These are phyloP conservation scores for Boletus albobrunnescens DNA, from an alignment of 1,284 basidiomycete species.

Conservation along the genomic window DNA sequence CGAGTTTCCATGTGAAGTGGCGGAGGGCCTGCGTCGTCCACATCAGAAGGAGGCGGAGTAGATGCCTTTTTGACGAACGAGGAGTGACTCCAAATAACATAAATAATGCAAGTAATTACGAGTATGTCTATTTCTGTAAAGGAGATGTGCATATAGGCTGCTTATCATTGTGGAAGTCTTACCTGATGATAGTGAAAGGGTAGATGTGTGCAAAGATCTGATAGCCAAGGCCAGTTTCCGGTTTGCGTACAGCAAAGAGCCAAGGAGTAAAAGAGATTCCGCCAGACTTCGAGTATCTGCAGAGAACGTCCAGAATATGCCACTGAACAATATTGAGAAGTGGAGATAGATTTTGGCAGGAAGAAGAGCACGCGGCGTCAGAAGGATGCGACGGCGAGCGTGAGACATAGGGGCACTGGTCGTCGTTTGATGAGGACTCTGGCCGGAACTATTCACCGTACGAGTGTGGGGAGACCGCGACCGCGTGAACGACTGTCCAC, in stretches of 20 bases:
- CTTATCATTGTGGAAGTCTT: conserved; percentile 10
- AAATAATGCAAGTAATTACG: conserved; percentile 53
- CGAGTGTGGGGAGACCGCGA: conserved; percentile 25
- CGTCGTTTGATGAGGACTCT: conserved; percentile 17
- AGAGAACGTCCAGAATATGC: conserved; percentile 22
- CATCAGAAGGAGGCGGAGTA: conserved; percentile 20
- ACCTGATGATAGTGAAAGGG: conserved; percentile 25
- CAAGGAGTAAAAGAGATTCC: conserved; percentile 25
- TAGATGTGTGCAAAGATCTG: conserved; percentile 2
- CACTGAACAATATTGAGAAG: conserved; percentile 17
- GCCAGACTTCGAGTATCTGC: conserved; percentile 26
- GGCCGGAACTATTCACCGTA: conserved; percentile 16
- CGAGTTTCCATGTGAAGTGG: conserved; percentile 42
- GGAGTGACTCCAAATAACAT: conserved; percentile 62
- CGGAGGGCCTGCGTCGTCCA: conserved; percentile 25
- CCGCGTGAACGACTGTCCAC: conserved; percentile 22
- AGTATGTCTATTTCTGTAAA: conserved; percentile 57
- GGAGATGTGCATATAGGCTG: conserved; percentile 6
- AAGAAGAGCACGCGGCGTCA: conserved; percentile 19
- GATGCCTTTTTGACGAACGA: conserved; percentile 32
- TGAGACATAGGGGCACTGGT: conserved; percentile 13
- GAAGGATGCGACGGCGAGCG: conserved; percentile 23
- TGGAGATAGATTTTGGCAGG: conserved; percentile 22
- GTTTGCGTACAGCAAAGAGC: conserved; percentile 34
- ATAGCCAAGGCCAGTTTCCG: conserved; percentile 18